A percentile compares a stretch with the other conserved stretches of the same genome.
phyloP scores from a whole-genome alignment of 441 rosid species.

The Theobroma grandiflorum region DNA sequence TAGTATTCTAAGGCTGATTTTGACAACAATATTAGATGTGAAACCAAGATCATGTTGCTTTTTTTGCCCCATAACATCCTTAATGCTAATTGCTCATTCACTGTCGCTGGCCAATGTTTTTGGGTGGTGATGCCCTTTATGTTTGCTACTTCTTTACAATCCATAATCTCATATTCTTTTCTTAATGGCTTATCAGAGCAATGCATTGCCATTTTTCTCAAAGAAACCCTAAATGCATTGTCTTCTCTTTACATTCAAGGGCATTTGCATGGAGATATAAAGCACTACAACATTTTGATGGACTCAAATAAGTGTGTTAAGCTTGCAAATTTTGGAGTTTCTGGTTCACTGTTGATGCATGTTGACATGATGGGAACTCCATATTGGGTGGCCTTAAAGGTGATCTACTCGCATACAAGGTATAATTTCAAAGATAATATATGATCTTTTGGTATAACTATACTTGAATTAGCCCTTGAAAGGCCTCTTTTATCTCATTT shows the following conservation, averaged over 20 bases:
- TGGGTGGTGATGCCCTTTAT: slow-evolving; percentile 96
- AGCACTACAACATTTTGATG: slow-evolving; percentile 74
- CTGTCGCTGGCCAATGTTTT: slow-evolving; percentile 56
- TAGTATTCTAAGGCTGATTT: slow-evolving; percentile 51
- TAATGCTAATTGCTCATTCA: slow-evolving; percentile 77
- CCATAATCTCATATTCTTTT: slow-evolving; percentile 66
- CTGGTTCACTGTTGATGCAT: slow-evolving; percentile 62
- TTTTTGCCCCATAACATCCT: slow-evolving; percentile 79
- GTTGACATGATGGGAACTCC: slow-evolving; percentile 78
- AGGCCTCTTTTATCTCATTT: slow-evolving; percentile 80
- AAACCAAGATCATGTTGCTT: slow-evolving; percentile 73
- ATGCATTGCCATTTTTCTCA: slow-evolving; percentile 69
- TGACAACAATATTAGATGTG: slow-evolving; percentile 60
- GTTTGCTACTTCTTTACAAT: slow-evolving; percentile 81
- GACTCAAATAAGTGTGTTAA: slow-evolving; percentile 68
- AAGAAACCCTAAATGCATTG: slow-evolving; percentile 69
- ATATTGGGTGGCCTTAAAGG: slow-evolving; percentile 95
- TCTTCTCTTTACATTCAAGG: slow-evolving; percentile 81
- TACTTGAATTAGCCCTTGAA: slow-evolving; percentile 79
- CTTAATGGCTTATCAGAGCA: slow-evolving; percentile 65
- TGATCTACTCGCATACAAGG: slow-evolving; percentile 77
- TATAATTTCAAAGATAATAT: slow-evolving; percentile 83
- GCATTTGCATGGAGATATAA: slow-evolving; percentile 74
- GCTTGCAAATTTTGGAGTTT: slow-evolving; percentile 86
- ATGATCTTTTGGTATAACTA: slow-evolving; percentile 91